Percentiles rank a stretch among this genome's conserved stretches.
Conservation (phyloP, 768 basidiomycete genomes). For the Brasilioporus rufonigricans region DNA sequence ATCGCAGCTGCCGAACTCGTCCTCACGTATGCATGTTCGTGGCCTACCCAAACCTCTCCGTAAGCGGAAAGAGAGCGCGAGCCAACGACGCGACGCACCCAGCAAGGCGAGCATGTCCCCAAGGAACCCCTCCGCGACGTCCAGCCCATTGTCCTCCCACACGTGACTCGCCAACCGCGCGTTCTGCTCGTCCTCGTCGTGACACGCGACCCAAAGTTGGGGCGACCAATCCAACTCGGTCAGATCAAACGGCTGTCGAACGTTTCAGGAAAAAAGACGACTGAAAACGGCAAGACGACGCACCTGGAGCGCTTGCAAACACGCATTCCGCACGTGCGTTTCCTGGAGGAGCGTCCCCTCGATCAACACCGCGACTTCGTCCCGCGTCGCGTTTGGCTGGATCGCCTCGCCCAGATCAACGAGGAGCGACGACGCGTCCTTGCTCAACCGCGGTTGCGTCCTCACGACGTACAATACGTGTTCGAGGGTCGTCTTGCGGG, state of each 20-base stretch:
- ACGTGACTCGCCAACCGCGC: conserved; percentile 72
- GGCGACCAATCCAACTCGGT: conserved; percentile 94
- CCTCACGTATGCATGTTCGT: conserved; percentile 80
- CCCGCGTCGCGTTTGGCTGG: conserved; percentile 53
- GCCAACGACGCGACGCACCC: conserved; percentile 51
- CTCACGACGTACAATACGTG: conserved; percentile 71
- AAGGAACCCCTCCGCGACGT: conserved; percentile 68
- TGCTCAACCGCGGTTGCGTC: conserved; percentile 75
- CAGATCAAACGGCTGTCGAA: conserved; percentile 78
- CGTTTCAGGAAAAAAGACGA: neutral
- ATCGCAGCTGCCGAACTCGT: conserved; percentile 68
- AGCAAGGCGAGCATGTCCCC: conserved; percentile 60
- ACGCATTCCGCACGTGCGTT: conserved; percentile 81
- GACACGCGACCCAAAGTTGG: conserved; percentile 82
- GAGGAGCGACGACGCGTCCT: conserved; percentile 79
- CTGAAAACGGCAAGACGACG: conserved; percentile 13
- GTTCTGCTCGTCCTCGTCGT: conserved; percentile 90
- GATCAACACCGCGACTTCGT: conserved; percentile 67
- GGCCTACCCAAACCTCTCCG: conserved; percentile 43
- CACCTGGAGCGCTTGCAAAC: conserved; percentile 89
- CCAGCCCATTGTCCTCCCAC: conserved; percentile 96
- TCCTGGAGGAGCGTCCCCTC: conserved; percentile 81
- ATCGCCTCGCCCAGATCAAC: conserved; percentile 82
- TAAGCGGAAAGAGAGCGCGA: neutral
- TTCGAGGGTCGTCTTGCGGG: conserved; percentile 66